A percentile compares a stretch with the other conserved stretches of the same genome.
phyloP scores from a whole-genome alignment of 2,329 filamentous ascomycete genomes.

The Keithomyces neogunnii region DNA sequence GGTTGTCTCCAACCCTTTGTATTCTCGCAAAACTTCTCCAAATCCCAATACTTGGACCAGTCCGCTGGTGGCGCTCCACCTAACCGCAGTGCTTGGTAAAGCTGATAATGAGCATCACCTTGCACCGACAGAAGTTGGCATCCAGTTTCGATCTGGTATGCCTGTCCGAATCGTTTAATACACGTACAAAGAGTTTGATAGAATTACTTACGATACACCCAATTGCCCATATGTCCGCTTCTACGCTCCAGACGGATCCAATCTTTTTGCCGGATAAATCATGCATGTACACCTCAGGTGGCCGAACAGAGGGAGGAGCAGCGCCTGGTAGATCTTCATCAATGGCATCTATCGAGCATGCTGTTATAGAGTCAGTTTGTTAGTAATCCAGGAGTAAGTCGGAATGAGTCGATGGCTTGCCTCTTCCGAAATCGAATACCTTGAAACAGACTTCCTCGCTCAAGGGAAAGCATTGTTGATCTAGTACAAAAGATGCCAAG shows the following conservation, averaged over 20 bases:
- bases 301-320: neutral
- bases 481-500: too few relatives aligned
- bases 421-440: too few relatives aligned
- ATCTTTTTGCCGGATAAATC: neutral
- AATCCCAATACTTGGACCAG: too few relatives aligned
- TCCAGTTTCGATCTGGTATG: slow-evolving; percentile 1
- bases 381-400: too few relatives aligned
- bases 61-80: neutral
- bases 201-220: neutral
- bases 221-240: slow-evolving; percentile 1
- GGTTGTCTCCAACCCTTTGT: too few relatives aligned
- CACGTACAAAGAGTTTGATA: neutral
- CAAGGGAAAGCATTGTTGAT: too few relatives aligned
- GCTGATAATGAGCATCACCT: neutral
- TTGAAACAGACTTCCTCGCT: too few relatives aligned
- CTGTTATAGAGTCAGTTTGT: too few relatives aligned
- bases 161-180: neutral
- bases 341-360: too few relatives aligned
- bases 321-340: neutral
- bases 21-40: too few relatives aligned
- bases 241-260: neutral
- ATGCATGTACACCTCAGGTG: neutral
- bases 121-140: neutral
- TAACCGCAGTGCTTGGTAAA: neutral
- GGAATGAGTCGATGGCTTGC: too few relatives aligned